phyloP scores from a whole-genome alignment of 345 rosid species.

The Eucalyptus cloeziana region DNA sequence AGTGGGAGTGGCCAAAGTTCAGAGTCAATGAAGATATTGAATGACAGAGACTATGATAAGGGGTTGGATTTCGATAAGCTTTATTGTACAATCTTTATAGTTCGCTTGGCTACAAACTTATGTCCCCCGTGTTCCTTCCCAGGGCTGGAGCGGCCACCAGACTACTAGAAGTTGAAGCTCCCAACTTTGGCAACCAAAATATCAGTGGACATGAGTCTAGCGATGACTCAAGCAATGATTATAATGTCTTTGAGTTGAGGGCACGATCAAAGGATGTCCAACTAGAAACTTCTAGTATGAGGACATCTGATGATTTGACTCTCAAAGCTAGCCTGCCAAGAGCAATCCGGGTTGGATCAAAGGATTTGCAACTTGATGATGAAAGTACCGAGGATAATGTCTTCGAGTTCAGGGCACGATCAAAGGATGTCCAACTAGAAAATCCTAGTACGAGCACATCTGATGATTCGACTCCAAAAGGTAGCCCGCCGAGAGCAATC shows the following conservation, averaged over 20 bases:
- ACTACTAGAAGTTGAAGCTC: background rate
- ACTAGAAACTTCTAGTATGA: too few species aligned
- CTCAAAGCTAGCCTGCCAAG: too few species aligned
- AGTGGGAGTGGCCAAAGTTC: background rate
- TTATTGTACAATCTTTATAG: background rate
- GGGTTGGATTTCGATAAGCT: background rate
- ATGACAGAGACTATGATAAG: background rate
- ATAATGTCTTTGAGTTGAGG: too few species aligned
- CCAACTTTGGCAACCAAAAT: background rate
- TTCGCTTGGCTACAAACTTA: background rate
- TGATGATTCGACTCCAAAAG: background rate
- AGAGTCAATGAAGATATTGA: background rate
- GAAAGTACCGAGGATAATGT: background rate
- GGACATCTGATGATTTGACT: too few species aligned
- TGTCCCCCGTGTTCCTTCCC: background rate
- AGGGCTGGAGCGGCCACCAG: background rate
- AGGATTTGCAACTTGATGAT: background rate
- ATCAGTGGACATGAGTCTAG: background rate
- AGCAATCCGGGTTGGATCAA: too few species aligned
- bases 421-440: background rate
- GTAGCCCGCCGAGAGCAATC: background rate
- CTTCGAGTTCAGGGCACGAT: background rate
- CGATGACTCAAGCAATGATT: too few species aligned
- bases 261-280: too few species aligned
- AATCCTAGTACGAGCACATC: background rate